These are phyloP conservation scores for Cornus florida DNA, from an alignment of 148 eudicot genomes.

Conservation along the genomic window DNA sequence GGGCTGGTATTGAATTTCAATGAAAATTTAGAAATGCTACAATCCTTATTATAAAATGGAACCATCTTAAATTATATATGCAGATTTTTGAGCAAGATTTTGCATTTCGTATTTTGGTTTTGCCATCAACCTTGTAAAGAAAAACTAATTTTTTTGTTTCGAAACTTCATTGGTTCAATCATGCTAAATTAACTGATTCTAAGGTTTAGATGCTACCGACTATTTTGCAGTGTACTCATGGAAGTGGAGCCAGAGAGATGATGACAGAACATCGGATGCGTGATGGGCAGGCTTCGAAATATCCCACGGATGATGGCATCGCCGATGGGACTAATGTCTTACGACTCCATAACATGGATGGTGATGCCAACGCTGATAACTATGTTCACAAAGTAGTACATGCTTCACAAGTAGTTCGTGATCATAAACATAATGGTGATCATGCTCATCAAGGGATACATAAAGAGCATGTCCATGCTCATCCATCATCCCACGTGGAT, in stretches of 20 bases:
- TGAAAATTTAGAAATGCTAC: no score
- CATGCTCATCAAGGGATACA: neutral
- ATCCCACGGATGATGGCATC: neutral
- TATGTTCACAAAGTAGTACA: neutral
- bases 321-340: neutral
- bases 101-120: no score
- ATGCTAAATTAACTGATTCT: no score
- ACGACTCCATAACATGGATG: conserved; percentile 15
- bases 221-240: neutral
- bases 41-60: no score
- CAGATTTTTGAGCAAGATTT: no score
- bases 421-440: neutral
- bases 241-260: neutral
- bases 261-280: no score
- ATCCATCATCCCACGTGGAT: conserved; percentile 6
- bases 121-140: no score
- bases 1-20: no score
- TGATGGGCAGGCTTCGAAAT: neutral
- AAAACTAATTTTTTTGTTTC: no score
- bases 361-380: neutral
- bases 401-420: neutral
- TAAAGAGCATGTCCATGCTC: neutral
- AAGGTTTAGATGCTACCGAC: neutral
- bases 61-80: no score
- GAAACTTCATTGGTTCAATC: no score